A percentile compares a stretch with the other conserved stretches of the same genome.
Evolutionary conservation across 2,329 filamentous ascomycete species (phyloP).

Genomic region (Ophiocordyceps camponoti-saundersi): DNA sequence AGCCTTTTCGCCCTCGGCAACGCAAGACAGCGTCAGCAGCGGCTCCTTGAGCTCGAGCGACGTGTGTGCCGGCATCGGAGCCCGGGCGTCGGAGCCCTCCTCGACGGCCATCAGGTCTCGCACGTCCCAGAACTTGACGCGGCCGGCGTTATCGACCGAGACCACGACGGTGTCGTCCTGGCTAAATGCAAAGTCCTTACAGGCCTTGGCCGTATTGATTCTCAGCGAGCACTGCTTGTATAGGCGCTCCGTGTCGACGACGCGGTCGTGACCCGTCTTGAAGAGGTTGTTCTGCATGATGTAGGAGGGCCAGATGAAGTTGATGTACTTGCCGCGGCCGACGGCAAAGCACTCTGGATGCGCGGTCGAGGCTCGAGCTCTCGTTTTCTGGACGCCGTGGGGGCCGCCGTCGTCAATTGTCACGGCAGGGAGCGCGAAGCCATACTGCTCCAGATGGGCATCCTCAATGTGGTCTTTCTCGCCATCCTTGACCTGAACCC

Average conservation of each 20-base stretch:
- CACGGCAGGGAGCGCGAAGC: slow-evolving; percentile 78
- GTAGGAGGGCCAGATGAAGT: slow-evolving; percentile 59
- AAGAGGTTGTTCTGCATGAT: slow-evolving; percentile 46
- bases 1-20: slow-evolving; percentile 76
- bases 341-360: slow-evolving; percentile 93
- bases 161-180: slow-evolving; percentile 91
- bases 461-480: slow-evolving; percentile 68
- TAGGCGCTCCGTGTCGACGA: slow-evolving; percentile 77
- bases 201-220: slow-evolving; percentile 93
- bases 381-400: slow-evolving; percentile 86
- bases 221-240: slow-evolving; percentile 75
- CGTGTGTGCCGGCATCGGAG: slow-evolving; percentile 34
- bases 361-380: slow-evolving; percentile 73
- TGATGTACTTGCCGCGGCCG: slow-evolving; percentile 88
- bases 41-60: slow-evolving; percentile 71
- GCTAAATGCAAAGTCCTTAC: slow-evolving; percentile 95
- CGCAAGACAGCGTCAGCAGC: slow-evolving; percentile 72
- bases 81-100: slow-evolving; percentile 31
- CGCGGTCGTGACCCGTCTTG: slow-evolving; percentile 45
- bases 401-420: slow-evolving; percentile 78
- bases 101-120: slow-evolving; percentile 49
- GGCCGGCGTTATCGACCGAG: slow-evolving; percentile 89
- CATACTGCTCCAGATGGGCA: slow-evolving; percentile 64
- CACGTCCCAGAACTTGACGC: slow-evolving; percentile 97
- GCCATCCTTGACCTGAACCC: slow-evolving; percentile 63